Evolutionary conservation across 257 asterid genomes (phyloP).

Genomic region (Nicotiana paniculata): DNA sequence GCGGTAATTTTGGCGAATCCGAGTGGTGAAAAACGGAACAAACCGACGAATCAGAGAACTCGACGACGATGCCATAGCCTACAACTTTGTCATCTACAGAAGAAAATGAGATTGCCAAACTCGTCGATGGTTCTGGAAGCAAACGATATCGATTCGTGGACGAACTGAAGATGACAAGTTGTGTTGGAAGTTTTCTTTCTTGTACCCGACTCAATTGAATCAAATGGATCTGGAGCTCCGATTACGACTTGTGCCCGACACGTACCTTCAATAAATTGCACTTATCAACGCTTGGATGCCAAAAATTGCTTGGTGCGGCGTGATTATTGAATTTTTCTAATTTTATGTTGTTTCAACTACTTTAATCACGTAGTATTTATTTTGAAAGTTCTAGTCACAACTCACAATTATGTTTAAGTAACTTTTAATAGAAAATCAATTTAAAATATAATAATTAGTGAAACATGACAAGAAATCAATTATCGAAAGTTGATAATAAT

Average conservation of each 20-base stretch:
- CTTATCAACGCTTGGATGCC: no score
- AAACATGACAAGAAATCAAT: no score
- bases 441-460: no score
- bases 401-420: no score
- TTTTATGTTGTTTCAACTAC: no score
- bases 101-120: background rate
- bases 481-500: no score
- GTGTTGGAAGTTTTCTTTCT: background rate
- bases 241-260: background rate
- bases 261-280: background rate
- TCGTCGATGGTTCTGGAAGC: background rate
- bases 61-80: slow-evolving; percentile 36
- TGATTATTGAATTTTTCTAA: no score
- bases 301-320: no score
- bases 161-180: background rate
- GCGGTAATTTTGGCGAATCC: slow-evolving; percentile 62
- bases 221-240: background rate
- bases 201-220: background rate
- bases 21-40: slow-evolving; percentile 42
- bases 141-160: background rate
- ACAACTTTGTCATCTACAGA: background rate
- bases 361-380: no score
- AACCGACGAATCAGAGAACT: slow-evolving; percentile 48
- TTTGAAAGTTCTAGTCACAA: no score
- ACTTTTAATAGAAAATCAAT: no score